Evolutionary conservation across 306 rosid species (phyloP).

Genomic region (Dalbergia cultrata): DNA sequence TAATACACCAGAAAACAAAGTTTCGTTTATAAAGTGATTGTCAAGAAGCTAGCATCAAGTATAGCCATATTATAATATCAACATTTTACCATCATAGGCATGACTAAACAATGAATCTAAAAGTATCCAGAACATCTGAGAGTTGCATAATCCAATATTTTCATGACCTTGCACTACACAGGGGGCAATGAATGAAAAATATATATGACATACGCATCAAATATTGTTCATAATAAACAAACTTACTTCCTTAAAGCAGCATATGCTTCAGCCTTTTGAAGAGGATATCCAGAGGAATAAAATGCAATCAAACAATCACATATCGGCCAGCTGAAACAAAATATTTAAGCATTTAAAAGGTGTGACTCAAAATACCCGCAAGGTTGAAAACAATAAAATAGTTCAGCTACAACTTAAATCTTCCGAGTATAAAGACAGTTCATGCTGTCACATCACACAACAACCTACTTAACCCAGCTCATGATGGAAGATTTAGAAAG

Average conservation of each 20-base stretch:
- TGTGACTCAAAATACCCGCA: conserved; percentile 10
- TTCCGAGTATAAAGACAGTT: conserved; percentile 31
- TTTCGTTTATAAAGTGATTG: conserved; percentile 14
- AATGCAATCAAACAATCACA: conserved; percentile 98
- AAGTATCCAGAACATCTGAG: conserved; percentile 21
- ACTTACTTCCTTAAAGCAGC: conserved; percentile 95
- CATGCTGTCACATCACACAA: conserved; percentile 21
- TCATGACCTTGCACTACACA: background rate
- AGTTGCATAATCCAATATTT: conserved; percentile 38
- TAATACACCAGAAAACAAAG: conserved; percentile 6
- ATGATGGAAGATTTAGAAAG: conserved; percentile 11
- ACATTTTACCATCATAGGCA: conserved; percentile 24
- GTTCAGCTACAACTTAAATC: background rate
- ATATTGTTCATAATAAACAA: conserved; percentile 42
- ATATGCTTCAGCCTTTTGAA: conserved; percentile 90
- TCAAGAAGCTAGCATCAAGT: conserved; percentile 36
- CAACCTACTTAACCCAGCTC: conserved; percentile 11
- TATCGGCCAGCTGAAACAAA: conserved; percentile 91
- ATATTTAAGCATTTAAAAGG: conserved; percentile 26
- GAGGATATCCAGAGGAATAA: conserved; percentile 92
- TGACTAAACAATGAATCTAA: conserved; percentile 17
- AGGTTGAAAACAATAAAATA: conserved; percentile 35
- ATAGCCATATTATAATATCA: conserved; percentile 21
- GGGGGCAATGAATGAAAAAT: conserved; percentile 38
- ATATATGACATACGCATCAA: conserved; percentile 34